These are phyloP conservation scores for Suillus lakei DNA, from an alignment of 768 basidiomycete genomes.

Conservation along the genomic window DNA sequence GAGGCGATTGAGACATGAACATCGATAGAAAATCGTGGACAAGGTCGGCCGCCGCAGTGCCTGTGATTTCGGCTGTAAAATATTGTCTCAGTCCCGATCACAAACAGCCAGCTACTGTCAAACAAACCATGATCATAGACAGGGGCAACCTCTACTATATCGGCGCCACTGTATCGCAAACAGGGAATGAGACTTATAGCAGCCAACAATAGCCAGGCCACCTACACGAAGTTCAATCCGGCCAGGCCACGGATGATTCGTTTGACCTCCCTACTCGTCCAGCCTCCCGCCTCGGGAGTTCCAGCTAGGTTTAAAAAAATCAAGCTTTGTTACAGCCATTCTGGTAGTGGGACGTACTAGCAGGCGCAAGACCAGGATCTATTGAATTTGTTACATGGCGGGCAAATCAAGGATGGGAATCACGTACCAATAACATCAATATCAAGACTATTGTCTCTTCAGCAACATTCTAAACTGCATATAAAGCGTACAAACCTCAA, in stretches of 20 bases:
- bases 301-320: conserved; percentile 53
- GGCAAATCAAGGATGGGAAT: not conserved
- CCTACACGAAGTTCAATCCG: conserved; percentile 81
- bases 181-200: not conserved
- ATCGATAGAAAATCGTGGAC: conserved; percentile 51
- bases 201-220: conserved; percentile 7
- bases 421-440: conserved; percentile 79
- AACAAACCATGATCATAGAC: conserved; percentile 68
- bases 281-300: conserved; percentile 84
- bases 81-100: not conserved
- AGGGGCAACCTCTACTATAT: conserved; percentile 76
- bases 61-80: conserved; percentile 44
- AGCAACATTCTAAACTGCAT: not conserved
- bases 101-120: not conserved
- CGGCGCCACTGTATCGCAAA: conserved; percentile 55
- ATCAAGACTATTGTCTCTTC: conserved; percentile 55
- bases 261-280: conserved; percentile 84
- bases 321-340: not conserved
- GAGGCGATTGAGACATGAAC: conserved; percentile 35
- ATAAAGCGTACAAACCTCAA: conserved; percentile 48
- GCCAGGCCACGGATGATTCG: conserved; percentile 79
- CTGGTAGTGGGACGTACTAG: conserved; percentile 51
- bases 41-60: conserved; percentile 48
- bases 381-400: not conserved
- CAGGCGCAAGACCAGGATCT: conserved; percentile 84